Conservation (phyloP, 192 early-diverging fungal species). For the Gonapodya prolifera region DNA sequence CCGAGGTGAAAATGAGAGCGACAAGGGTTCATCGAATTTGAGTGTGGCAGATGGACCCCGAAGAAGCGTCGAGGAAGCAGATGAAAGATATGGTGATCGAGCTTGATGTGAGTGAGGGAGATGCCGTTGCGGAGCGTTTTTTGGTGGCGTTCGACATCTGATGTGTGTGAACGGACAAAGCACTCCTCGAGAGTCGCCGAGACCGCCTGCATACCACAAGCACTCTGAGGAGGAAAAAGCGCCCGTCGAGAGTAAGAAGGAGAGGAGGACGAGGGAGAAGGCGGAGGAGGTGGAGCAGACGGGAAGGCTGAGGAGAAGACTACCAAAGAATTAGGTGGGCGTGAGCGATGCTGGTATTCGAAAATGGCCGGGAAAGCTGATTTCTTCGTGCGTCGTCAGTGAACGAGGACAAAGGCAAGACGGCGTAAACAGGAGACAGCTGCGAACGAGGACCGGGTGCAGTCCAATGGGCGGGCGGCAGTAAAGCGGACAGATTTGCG, state of each 20-base stretch:
- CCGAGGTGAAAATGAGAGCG: neutral
- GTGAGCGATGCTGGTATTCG: too few species aligned
- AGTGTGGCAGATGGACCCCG: neutral
- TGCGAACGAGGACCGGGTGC: too few species aligned
- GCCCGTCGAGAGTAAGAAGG: neutral
- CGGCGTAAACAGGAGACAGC: too few species aligned
- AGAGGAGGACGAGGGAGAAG: neutral
- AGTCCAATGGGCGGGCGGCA: too few species aligned
- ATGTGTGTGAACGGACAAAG: neutral
- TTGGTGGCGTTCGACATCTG: too few species aligned
- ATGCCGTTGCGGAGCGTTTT: too few species aligned
- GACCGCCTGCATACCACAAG: neutral
- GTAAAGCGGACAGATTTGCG: too few species aligned
- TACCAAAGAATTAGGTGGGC: too few species aligned
- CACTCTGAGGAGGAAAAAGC: neutral
- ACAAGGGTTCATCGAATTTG: neutral
- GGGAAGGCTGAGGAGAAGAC: too few species aligned
- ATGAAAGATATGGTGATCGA: neutral
- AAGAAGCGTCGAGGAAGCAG: neutral
- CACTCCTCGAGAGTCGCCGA: neutral
- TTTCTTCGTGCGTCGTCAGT: too few species aligned
- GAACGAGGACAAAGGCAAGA: too few species aligned
- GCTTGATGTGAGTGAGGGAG: neutral
- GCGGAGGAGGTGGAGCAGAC: neutral
- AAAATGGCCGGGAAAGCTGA: too few species aligned